phyloP scores from a whole-genome alignment of 352 stramenopile genomes.

The Phytophthora brassicae region DNA sequence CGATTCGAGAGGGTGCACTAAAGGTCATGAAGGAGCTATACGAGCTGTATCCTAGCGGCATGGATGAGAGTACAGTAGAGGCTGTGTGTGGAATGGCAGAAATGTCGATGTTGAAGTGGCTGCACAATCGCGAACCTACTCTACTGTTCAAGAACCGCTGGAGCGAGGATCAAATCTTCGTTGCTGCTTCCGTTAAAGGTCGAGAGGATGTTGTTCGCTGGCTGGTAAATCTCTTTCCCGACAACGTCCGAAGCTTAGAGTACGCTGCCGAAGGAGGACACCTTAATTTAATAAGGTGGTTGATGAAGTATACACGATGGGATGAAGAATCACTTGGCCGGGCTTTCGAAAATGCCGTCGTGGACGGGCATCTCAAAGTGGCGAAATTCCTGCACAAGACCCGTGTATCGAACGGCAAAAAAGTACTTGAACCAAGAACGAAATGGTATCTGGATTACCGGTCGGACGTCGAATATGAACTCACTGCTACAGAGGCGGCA shows the following conservation, averaged over 20 bases:
- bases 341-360: background rate
- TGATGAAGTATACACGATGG: background rate
- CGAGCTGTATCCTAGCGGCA: background rate
- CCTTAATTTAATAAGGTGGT: slow-evolving; percentile 3
- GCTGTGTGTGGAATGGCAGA: slow-evolving; percentile 1
- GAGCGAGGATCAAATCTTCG: background rate
- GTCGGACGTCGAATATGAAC: background rate
- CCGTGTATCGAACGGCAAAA: background rate
- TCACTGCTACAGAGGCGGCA: background rate
- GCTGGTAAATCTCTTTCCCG: slow-evolving; percentile 9
- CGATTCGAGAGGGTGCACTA: background rate
- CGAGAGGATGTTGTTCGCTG: slow-evolving; percentile 5
- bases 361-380: background rate
- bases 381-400: background rate
- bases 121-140: background rate
- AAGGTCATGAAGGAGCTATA: slow-evolving; percentile 10
- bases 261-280: background rate
- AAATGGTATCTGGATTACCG: background rate
- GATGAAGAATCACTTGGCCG: background rate
- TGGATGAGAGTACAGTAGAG: background rate
- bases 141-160: background rate
- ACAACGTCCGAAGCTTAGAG: background rate
- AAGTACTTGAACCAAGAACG: background rate
- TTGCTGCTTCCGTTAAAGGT: background rate
- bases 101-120: slow-evolving; percentile 8